Evolutionary conservation across 768 basidiomycete species (phyloP).

Genomic region (Kockovaella imperatae): DNA sequence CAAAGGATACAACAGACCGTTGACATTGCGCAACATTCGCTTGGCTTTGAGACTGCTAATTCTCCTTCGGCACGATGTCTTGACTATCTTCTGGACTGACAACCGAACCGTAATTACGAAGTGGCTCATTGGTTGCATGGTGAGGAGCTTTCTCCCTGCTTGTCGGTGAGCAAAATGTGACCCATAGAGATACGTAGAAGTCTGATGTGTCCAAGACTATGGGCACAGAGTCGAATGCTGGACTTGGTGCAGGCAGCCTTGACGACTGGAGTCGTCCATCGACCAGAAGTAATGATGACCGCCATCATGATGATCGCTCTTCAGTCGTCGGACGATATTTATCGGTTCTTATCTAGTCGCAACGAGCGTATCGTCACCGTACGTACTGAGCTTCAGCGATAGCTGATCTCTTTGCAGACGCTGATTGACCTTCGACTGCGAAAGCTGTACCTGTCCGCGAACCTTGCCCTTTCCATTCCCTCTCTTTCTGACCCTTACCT

Average conservation of each 20-base stretch:
- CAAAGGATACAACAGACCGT: conserved; percentile 19
- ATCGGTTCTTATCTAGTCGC: conserved; percentile 1
- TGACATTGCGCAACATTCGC: conserved; percentile 13
- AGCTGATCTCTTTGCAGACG: conserved; percentile 3
- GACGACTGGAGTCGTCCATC: neutral
- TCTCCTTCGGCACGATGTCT: conserved; percentile 10
- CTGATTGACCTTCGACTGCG: conserved; percentile 22
- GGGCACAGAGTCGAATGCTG: conserved; percentile 19
- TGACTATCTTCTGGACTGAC: conserved; percentile 10
- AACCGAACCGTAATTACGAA: conserved; percentile 8
- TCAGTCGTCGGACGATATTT: conserved; percentile 6
- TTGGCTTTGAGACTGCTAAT: conserved; percentile 15
- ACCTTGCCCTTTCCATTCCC: conserved; percentile 33
- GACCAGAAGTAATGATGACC: conserved; percentile 6
- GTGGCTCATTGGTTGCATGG: conserved; percentile 11
- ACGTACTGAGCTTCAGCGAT: neutral
- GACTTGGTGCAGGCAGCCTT: conserved; percentile 29
- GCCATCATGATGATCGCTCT: conserved; percentile 6
- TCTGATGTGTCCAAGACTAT: conserved; percentile 9
- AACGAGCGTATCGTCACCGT: conserved; percentile 14
- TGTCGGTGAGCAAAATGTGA: conserved; percentile 5
- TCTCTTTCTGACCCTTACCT: conserved; percentile 17
- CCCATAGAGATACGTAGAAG: neutral
- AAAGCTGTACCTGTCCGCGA: conserved; percentile 16
- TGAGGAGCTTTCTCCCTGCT: conserved; percentile 21